These are phyloP conservation scores for Globisporangium spiculum DNA, from an alignment of 352 stramenopile genomes.

Conservation along the genomic window DNA sequence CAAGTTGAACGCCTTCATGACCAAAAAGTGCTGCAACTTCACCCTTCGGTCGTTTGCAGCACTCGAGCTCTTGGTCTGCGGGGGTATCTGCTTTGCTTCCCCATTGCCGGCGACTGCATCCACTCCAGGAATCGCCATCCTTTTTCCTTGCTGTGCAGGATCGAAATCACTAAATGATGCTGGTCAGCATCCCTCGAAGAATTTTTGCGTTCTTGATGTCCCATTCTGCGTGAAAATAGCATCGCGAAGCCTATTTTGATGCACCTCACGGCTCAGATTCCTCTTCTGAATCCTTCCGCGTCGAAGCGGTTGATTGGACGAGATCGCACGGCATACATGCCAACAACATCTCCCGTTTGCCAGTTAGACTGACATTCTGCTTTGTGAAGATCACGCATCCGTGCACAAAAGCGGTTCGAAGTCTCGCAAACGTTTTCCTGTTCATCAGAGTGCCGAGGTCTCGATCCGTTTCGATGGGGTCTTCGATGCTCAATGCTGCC, in stretches of 20 bases:
- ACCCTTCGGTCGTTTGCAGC: conserved; percentile 29
- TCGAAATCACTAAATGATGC: background rate
- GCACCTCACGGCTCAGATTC: conserved; percentile 1
- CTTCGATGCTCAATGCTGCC: conserved; percentile 62
- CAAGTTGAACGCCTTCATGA: conserved; percentile 82
- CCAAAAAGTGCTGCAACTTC: conserved; percentile 78
- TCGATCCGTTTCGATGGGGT: conserved; percentile 65
- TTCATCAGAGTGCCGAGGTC: conserved; percentile 75
- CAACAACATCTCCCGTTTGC: conserved; percentile 6
- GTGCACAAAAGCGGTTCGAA: conserved; percentile 55
- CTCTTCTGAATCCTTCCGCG: conserved; percentile 6
- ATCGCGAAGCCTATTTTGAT: conserved; percentile 1
- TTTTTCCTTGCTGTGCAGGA: background rate
- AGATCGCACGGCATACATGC: conserved; percentile 16
- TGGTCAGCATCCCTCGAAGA: background rate
- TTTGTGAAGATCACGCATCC: conserved; percentile 33
- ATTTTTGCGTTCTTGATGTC: background rate
- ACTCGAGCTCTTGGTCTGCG: conserved; percentile 2
- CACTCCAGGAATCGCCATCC: conserved; percentile 8
- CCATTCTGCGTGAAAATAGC: conserved; percentile 11
- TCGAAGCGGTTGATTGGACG: background rate
- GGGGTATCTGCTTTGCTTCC: background rate
- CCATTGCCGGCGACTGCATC: background rate
- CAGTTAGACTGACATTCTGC: background rate
- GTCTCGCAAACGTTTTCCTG: conserved; percentile 38